Conservation (phyloP, 2,329 filamentous ascomycete genomes). For the Cladosporium sp. region DNA sequence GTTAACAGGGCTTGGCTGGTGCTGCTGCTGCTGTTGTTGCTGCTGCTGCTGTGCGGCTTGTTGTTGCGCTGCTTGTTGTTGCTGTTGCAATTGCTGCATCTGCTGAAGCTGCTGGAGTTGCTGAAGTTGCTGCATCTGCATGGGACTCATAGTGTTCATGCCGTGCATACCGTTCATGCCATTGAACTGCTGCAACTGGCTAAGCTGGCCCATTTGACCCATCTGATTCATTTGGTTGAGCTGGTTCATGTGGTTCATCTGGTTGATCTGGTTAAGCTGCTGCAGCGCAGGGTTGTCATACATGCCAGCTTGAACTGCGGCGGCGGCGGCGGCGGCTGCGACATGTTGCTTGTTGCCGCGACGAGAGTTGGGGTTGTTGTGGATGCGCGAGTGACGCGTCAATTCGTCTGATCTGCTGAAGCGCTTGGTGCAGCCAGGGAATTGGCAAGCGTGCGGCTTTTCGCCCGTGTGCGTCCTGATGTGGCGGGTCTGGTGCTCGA, state of each 20-base stretch:
- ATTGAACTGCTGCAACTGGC: constrained; percentile 30
- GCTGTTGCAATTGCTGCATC: constrained; percentile 21
- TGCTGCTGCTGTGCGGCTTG: constrained; percentile 20
- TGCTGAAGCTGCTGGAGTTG: constrained; percentile 21
- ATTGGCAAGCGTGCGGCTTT: constrained; percentile 95
- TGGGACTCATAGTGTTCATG: constrained; percentile 19
- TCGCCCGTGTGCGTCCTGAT: constrained; percentile 97
- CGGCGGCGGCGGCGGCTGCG: constrained; percentile 58
- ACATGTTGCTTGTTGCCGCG: constrained; percentile 81
- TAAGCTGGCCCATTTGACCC: constrained; percentile 27
- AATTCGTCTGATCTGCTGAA: constrained; percentile 96
- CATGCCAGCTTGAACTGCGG: constrained; percentile 52
- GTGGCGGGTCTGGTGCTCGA: constrained; percentile 90
- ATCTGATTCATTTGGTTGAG: constrained; percentile 64
- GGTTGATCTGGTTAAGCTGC: constrained; percentile 65
- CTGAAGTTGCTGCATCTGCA: constrained; percentile 19
- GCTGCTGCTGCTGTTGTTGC: constrained; percentile 16
- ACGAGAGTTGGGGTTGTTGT: constrained; percentile 97
- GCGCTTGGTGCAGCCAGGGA: constrained; percentile 92
- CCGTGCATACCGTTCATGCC: constrained; percentile 26
- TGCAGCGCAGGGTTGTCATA: constrained; percentile 50
- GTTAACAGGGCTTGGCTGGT: constrained; percentile 35
- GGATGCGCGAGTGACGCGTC: constrained; percentile 94
- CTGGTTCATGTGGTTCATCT: constrained; percentile 73
- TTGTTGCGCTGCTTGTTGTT: constrained; percentile 18